Evolutionary conservation across 495 filamentous ascomycete species (phyloP).

Genomic region (Cercophora newfieldiana): DNA sequence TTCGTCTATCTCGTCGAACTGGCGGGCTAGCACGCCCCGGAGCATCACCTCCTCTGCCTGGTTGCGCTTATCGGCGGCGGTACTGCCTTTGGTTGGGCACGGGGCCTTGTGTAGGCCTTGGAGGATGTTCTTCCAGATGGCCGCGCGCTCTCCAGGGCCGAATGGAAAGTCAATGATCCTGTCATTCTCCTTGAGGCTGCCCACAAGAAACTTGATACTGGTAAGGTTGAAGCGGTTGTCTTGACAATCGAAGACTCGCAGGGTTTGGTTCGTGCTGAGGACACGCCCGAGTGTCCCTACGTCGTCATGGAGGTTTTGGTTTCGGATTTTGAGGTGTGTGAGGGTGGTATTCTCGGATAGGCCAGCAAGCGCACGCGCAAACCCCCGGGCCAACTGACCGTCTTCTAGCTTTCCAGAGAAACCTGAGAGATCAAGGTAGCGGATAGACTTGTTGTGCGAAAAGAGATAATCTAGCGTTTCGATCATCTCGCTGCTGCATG

Average conservation of each 20-base stretch:
- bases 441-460: constrained; percentile 71
- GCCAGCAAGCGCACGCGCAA: constrained; percentile 75
- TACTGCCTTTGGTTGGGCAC: neutral
- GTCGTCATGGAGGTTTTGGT: constrained; percentile 48
- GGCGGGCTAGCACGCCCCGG: constrained; percentile 3
- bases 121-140: constrained; percentile 30
- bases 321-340: constrained; percentile 73
- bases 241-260: constrained; percentile 40
- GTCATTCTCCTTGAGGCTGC: constrained; percentile 29
- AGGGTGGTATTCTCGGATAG: constrained; percentile 75
- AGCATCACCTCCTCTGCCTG: constrained; percentile 18
- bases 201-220: constrained; percentile 34
- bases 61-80: constrained; percentile 5
- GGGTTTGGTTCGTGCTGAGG: constrained; percentile 32
- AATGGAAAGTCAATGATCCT: constrained; percentile 34
- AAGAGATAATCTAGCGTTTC: constrained; percentile 73
- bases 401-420: constrained; percentile 87
- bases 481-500: constrained; percentile 65
- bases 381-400: constrained; percentile 76
- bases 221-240: constrained; percentile 46
- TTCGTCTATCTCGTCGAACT: constrained; percentile 24
- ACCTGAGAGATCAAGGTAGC: constrained; percentile 82
- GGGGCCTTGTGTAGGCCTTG: constrained; percentile 17
- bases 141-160: constrained; percentile 17
- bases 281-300: constrained; percentile 52